Evolutionary conservation across 441 rosid species (phyloP).

Genomic region (Erodium moschatum): DNA sequence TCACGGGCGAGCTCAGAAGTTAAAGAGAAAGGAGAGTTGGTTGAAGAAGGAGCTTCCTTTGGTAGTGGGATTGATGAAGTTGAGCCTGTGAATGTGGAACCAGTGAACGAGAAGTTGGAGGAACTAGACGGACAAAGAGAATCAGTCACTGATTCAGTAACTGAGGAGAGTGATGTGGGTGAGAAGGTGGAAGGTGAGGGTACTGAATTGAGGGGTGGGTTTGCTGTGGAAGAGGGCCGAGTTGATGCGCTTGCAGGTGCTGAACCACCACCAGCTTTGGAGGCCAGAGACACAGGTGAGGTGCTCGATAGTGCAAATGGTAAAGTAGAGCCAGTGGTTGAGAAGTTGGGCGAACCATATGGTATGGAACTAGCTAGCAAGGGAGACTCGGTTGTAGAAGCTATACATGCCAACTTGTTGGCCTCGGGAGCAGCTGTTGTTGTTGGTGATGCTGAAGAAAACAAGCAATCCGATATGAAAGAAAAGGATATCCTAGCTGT

Average conservation of each 20-base stretch:
- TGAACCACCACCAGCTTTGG: not conserved
- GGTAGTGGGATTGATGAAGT: not conserved
- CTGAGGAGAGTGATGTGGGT: not conserved
- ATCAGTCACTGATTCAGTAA: not conserved
- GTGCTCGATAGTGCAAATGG: not conserved
- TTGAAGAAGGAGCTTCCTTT: not conserved
- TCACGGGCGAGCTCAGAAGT: not conserved
- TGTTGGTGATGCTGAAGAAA: slow-evolving; percentile 34
- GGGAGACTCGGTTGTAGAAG: slow-evolving; percentile 33
- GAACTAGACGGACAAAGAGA: not conserved
- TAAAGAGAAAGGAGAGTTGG: not conserved
- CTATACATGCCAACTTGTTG: slow-evolving; percentile 26
- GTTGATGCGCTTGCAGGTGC: not conserved
- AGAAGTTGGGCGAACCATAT: slow-evolving; percentile 27
- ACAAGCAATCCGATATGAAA: slow-evolving; percentile 27
- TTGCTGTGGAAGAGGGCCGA: too few relatives aligned
- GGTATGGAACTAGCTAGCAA: slow-evolving; percentile 27
- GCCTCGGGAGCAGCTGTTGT: slow-evolving; percentile 29
- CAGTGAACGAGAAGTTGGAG: not conserved
- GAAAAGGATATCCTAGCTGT: slow-evolving; percentile 25
- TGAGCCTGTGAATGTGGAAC: not conserved
- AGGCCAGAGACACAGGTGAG: slow-evolving; percentile 12
- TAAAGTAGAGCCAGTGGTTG: not conserved
- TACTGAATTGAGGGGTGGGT: too few relatives aligned
- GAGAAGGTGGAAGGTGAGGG: not conserved